A percentile compares a stretch with the other conserved stretches of the same genome.
These are phyloP conservation scores for Lyophyllum atratum DNA, from an alignment of 768 basidiomycete species.

Conservation along the genomic window DNA sequence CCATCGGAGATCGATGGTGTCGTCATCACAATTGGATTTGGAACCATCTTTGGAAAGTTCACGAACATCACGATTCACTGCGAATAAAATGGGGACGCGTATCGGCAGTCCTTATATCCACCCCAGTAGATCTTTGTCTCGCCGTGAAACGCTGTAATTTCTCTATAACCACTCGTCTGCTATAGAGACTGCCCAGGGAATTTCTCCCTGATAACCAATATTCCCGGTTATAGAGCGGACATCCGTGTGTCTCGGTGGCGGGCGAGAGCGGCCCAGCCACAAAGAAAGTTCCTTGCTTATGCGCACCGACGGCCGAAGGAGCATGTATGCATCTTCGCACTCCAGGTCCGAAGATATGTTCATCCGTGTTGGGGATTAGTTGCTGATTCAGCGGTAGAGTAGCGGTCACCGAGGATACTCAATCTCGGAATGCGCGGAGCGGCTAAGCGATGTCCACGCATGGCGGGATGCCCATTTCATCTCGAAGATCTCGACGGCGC, in stretches of 20 bases:
- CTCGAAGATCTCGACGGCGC: not conserved
- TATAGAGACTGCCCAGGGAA: not conserved
- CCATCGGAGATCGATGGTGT: conserved; percentile 27
- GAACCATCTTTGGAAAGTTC: not conserved
- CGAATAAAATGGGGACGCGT: not conserved
- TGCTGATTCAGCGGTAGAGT: not conserved
- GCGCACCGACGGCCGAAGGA: conserved; percentile 10
- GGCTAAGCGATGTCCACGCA: not conserved
- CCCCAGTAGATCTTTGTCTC: not conserved
- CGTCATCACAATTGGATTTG: conserved; percentile 9
- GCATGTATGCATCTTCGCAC: conserved; percentile 7
- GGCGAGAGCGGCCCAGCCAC: conserved; percentile 2
- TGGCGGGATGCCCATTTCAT: no score
- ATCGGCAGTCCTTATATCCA: not conserved
- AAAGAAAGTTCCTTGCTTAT: not conserved
- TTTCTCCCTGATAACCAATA: not conserved
- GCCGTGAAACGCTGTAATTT: not conserved
- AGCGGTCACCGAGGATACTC: not conserved
- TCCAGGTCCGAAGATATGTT: not conserved
- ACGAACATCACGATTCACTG: not conserved
- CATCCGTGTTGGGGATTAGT: not conserved
- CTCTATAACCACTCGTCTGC: not conserved
- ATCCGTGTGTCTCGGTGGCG: not conserved
- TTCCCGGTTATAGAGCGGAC: conserved; percentile 9
- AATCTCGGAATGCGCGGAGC: not conserved